These are phyloP conservation scores for Lactarius hengduanensis DNA, from an alignment of 768 basidiomycete species.

Conservation along the genomic window DNA sequence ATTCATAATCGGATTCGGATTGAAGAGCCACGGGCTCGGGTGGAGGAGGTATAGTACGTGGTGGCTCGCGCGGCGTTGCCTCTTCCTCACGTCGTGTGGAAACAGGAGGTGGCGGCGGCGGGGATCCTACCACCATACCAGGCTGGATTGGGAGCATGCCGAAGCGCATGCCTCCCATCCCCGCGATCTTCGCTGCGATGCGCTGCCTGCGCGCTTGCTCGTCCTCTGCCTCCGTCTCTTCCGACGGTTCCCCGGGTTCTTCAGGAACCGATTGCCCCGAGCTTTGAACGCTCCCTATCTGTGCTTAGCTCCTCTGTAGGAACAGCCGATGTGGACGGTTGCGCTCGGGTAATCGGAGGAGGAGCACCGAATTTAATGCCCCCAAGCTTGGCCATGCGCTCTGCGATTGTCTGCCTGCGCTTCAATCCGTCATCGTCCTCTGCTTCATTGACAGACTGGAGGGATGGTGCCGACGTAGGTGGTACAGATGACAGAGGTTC, in stretches of 20 bases:
- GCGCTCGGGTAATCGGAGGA: conserved; percentile 43
- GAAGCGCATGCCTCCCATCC: conserved; percentile 56
- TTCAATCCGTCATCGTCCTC: conserved; percentile 46
- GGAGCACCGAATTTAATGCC: conserved; percentile 81
- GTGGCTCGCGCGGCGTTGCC: conserved; percentile 36
- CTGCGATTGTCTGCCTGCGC: conserved; percentile 74
- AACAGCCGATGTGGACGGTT: conserved; percentile 36
- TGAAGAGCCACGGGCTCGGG: conserved; percentile 37
- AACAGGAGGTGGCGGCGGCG: conserved; percentile 24
- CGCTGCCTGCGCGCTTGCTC: conserved; percentile 54
- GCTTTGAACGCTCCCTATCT: conserved; percentile 29
- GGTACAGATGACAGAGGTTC: conserved; percentile 14
- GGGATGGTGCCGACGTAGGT: conserved; percentile 1
- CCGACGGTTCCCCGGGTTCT: conserved; percentile 35
- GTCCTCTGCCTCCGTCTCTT: conserved; percentile 48
- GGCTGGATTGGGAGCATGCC: conserved; percentile 48
- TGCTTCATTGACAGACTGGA: conserved; percentile 33
- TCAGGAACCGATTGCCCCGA: conserved; percentile 30
- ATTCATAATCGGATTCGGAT: conserved; percentile 47
- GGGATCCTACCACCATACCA: conserved; percentile 9
- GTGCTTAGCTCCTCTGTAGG: conserved; percentile 30
- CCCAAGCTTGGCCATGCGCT: conserved; percentile 92
- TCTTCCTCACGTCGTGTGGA: conserved; percentile 18
- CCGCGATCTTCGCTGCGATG: conserved; percentile 54
- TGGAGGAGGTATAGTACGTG: conserved; percentile 31